Base-by-base conservation (phyloP, 192 early-diverging fungal species). In the Fimicolochytrium jonesii region DNA sequence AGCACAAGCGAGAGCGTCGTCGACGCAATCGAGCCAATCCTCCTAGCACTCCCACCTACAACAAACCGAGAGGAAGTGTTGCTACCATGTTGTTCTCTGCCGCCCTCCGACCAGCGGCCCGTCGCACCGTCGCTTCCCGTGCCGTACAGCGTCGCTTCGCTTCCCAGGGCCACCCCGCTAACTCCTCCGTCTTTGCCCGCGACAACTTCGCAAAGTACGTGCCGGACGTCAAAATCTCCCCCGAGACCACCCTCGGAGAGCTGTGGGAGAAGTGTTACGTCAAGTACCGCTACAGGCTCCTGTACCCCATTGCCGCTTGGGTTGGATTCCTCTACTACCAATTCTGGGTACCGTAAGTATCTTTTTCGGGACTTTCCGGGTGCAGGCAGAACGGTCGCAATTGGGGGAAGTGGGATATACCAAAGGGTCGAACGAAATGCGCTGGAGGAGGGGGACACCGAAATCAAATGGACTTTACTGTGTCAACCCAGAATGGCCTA, bases 301-400 rank as follows among this genome's bases (percentile, higher is more conserved):
- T 61, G 32, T 78, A 71, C 71, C 77, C 74, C 35, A 59, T 82
- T 28, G 62, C 36, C 44, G 56, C 53, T 30, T 82, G 76, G 76
- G 71, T 64, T 46, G 70, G 65, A 34, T 69, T 82, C 59, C 48
- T 70, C 15, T 82, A 64, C 59, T 77, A 63, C 60, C 44, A 65
- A 51, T 51, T 82, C n/a, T 77, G 76, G 77, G 35, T 28, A 33
- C 61, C 69, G 74, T 81, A 65, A 79, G 73, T 80, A 23, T 56
- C n/a, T n/a, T n/a, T n/a, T n/a, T n/a, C n/a, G n/a, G n/a, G n/a
- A n/a, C n/a, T n/a, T n/a, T n/a, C n/a, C n/a, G n/a, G n/a, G n/a
- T n/a, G n/a, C n/a, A n/a, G n/a, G n/a, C n/a, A n/a, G n/a, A n/a
- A n/a, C n/a, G n/a, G n/a, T n/a, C n/a, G n/a, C n/a, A n/a, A n/a